Base-by-base conservation (phyloP, 495 filamentous ascomycete genomes). In the Aspergillus ellipticus region DNA sequence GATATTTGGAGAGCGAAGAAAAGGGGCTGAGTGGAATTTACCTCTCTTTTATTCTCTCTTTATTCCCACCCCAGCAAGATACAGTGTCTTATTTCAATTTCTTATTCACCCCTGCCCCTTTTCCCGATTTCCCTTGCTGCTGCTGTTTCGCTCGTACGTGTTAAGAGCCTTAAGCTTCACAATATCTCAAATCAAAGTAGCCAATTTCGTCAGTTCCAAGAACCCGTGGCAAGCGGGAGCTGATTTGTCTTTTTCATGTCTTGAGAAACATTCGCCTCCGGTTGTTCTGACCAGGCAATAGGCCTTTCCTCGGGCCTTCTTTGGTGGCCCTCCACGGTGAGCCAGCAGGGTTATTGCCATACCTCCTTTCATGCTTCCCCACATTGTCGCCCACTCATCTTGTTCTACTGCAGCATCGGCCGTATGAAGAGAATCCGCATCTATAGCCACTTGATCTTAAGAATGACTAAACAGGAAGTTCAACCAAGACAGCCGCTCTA, bases 1-100 rank as follows among this genome's bases (percentile, higher is more conserved):
- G 74, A 75, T 73, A 73, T 74, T 77, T 71, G 74, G 75, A 71
- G 71, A 71, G 74, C 65, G 66, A 64, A 69, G 68, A 70, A 74
- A 74, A 71, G 68, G 74, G 72, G 67, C 65, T 65, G 72, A 74
- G 69, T 72, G 74, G 74, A 74, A 74, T 69, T 74, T 70, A 73
- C 74, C 72, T 76, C 71, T 76, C 70, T 74, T 73, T 76, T 69
- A 70, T 68, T 70, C 63, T 74, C 68, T 71, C 69, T 60, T 60
- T 74, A 74, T 76, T 76, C 72, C 71, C 74, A 74, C 70, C 71
- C 67, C 67, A 74, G 70, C 72, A 72, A 70, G 72, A 68, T 74
- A 74, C 72, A 75, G 68, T 77, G 70, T 74, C 66, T 69, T 67
- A 60, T 59, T 62, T 58, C 59, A 53, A 28, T 59, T 70, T 70